These are phyloP conservation scores for Bruguiera hainesii DNA, from an alignment of 441 rosid genomes.

Conservation along the genomic window DNA sequence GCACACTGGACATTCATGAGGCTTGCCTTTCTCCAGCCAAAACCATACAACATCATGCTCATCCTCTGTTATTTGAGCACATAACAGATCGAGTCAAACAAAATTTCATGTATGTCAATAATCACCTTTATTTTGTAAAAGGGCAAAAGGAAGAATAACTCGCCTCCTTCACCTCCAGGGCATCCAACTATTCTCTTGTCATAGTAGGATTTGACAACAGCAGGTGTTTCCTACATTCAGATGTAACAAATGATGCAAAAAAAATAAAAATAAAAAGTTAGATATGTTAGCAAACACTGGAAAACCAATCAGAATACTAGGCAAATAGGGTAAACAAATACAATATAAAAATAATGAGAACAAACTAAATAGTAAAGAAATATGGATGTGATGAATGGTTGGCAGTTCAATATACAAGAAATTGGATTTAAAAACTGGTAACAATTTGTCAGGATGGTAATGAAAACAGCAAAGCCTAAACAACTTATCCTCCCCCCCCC, in stretches of 20 bases:
- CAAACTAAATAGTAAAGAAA: neutral
- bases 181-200: slow-evolving; percentile 85
- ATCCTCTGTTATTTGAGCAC: slow-evolving; percentile 53
- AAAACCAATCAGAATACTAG: neutral
- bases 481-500: no score
- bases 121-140: neutral
- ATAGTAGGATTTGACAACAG: slow-evolving; percentile 63
- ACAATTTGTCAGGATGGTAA: no score
- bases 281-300: neutral
- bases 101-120: slow-evolving; percentile 3
- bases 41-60: slow-evolving; percentile 98
- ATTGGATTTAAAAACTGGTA: no score
- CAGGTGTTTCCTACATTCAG: slow-evolving; percentile 58
- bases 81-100: slow-evolving; percentile 6
- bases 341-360: neutral
- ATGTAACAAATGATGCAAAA: neutral
- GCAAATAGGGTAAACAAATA: no score
- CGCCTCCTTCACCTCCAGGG: slow-evolving; percentile 89
- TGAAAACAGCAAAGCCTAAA: neutral
- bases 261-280: neutral
- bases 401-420: slow-evolving; percentile 4
- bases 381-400: neutral
- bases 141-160: slow-evolving; percentile 16
- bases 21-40: slow-evolving; percentile 94
- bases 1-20: slow-evolving; percentile 90